Base-by-base conservation (phyloP, 169 alveolate species). In the Eimeria mitis region DNA sequence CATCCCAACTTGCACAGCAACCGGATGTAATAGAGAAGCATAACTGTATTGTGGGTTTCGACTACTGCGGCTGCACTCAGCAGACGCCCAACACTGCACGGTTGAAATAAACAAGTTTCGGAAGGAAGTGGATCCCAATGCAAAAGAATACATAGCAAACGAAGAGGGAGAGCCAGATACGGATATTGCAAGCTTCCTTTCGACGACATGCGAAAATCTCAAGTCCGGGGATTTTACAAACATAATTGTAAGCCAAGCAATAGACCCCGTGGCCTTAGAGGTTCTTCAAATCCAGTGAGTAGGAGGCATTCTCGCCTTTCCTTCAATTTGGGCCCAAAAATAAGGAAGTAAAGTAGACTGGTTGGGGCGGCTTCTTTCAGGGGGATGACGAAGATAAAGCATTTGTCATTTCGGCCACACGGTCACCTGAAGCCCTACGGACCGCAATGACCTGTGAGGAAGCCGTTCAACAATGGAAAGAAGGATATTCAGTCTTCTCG, bases 331-430 rank as follows among this genome's bases (percentile, higher is more conserved):
- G n/a, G n/a, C n/a, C n/a, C n/a, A 70, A 70, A 13, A 37, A 25
- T 37, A 6, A 0, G 31, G 9, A 21, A 2, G 49, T 44, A 31
- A 4, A 0, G 68, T 34, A 14, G 42, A n/a, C 14, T 7, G 9
- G 1, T 1, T 54, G 54, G 52, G 75, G 28, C 14, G 47, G 75
- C 49, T 11, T 63, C 63, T 40, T 37, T 0, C 90, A 83, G 90
- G 28, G 7, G 0, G 56, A 6, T 19, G 31, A 16, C 11, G 16
- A 1, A 2, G 84, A 23, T 9, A 49, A 54, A 42, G 23, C 73
- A 59, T 63, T 87, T 63, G 92, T 87, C 65, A 42, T 87, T 28
- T 61, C 92, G 42, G 92, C 92, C 79, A 13, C 81, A 42, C 44
- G 73, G n/a, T 44, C 59, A 54, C n/a, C 13, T 7, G 65, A 6